phyloP scores from a whole-genome alignment of 768 basidiomycete genomes.

The Trametes punicea region DNA sequence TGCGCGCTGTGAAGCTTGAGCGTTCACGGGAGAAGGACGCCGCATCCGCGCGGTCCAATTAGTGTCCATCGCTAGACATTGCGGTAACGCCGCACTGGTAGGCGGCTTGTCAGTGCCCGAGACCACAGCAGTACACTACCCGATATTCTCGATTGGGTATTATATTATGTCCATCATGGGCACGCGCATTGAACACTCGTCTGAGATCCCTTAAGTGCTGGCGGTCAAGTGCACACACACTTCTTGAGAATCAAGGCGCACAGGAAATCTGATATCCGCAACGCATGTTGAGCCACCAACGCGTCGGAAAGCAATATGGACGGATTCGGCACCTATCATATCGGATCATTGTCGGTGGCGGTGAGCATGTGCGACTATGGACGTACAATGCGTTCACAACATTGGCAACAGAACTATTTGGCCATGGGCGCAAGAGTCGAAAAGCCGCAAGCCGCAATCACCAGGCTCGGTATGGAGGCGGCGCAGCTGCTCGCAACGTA shows the following conservation, averaged over 20 bases:
- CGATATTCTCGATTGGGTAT: not conserved
- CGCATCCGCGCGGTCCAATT: not conserved
- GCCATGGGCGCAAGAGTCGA: too few relatives aligned
- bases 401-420: too few relatives aligned
- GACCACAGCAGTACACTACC: too few relatives aligned
- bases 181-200: not conserved
- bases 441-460: too few relatives aligned
- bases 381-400: too few relatives aligned
- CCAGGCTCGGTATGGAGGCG: too few relatives aligned
- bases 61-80: not conserved
- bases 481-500: too few relatives aligned
- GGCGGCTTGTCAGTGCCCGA: too few relatives aligned
- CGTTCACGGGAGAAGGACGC: not conserved
- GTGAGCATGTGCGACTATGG: not conserved
- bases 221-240: not conserved
- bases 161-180: not conserved
- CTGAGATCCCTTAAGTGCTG: not conserved
- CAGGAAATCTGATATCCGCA: not conserved
- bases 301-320: not conserved
- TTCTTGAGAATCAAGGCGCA: slow-evolving; percentile 2
- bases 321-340: not conserved
- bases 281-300: not conserved
- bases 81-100: not conserved
- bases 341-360: slow-evolving; percentile 7
- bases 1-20: not conserved